phyloP scores from a whole-genome alignment of 2,329 filamentous ascomycete genomes.

The Bipolaris bicolor region DNA sequence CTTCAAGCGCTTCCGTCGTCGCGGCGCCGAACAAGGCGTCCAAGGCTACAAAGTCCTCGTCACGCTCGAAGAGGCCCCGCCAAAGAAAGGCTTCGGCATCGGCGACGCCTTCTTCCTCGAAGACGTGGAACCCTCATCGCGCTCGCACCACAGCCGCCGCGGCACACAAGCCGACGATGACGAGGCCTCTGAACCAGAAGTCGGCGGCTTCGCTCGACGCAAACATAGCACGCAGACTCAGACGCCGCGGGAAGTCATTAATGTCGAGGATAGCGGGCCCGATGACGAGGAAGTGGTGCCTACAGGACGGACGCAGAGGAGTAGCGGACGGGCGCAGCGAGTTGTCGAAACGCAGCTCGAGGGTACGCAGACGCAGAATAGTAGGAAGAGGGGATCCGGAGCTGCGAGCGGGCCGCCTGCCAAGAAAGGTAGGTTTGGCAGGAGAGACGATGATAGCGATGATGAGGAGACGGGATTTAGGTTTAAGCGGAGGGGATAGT shows the following conservation, averaged over 20 bases:
- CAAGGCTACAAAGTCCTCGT: constrained; percentile 67
- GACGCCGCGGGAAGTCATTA: constrained; percentile 26
- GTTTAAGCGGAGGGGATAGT: constrained; percentile 51
- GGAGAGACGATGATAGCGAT: constrained; percentile 58
- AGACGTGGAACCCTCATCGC: constrained; percentile 26
- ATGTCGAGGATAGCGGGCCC: constrained; percentile 41
- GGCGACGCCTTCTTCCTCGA: constrained; percentile 80
- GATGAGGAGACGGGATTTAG: constrained; percentile 64
- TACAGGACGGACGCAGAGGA: constrained; percentile 26
- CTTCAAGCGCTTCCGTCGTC: constrained; percentile 83
- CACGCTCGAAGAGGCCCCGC: constrained; percentile 69
- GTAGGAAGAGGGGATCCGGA: constrained; percentile 39
- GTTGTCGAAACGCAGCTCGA: constrained; percentile 42
- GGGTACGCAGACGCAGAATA: constrained; percentile 34
- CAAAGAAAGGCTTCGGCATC: constrained; percentile 73
- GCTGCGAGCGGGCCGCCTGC: constrained; percentile 33
- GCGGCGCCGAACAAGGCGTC: constrained; percentile 47
- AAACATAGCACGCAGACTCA: constrained; percentile 18
- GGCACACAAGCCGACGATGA: constrained; percentile 19
- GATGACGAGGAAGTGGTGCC: constrained; percentile 34
- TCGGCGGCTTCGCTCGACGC: constrained; percentile 39
- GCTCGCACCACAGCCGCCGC: constrained; percentile 21
- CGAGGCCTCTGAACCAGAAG: constrained; percentile 33
- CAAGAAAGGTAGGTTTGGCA: constrained; percentile 34
- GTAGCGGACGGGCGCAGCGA: constrained; percentile 33